Base-by-base conservation (phyloP, 108 stramenopile species). In the Cylindrotheca fusiformis region DNA sequence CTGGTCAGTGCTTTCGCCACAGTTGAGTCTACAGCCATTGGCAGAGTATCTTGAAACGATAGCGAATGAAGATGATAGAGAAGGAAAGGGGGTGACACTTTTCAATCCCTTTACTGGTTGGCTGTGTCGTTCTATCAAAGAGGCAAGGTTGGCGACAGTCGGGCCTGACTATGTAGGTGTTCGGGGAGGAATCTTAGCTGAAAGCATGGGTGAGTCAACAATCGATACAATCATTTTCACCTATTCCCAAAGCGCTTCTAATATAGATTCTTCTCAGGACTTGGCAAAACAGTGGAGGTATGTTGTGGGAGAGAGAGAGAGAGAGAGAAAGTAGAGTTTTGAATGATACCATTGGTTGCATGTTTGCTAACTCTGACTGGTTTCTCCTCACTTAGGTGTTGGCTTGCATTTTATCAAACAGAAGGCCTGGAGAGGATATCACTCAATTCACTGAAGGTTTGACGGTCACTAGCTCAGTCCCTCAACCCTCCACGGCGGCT, bases 181-280 rank as follows among this genome's bases (percentile, higher is more conserved):
- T 19, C 58, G 48, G 6, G 86, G 83, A 26, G 88, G 88, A 0
- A 82, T 86, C 33, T 64, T 90, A 47, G 83, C 83, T 4, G 88
- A 90, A 48, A 58, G 55, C 41, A 90, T 90, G 88, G 81, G 36
- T 41, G 14, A 41, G 36, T 41, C 36, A 6, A 41, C 10, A 10
- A 41, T 14, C n/a, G n/a, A n/a, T n/a, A n/a, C n/a, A n/a, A n/a
- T n/a, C n/a, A n/a, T n/a, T n/a, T n/a, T n/a, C n/a, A n/a, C n/a
- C n/a, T n/a, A n/a, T n/a, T n/a, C n/a, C n/a, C n/a, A n/a, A n/a
- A n/a, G n/a, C n/a, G n/a, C n/a, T n/a, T n/a, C n/a, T n/a, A n/a
- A n/a, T n/a, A n/a, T n/a, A n/a, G n/a, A n/a, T n/a, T 14, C 36
- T 41, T 41, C 36, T 10, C 36, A 41, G 36, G 85, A 31, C 48